Evolutionary conservation across 1,284 basidiomycete species (phyloP).

Genomic region (Boletus smithii): DNA sequence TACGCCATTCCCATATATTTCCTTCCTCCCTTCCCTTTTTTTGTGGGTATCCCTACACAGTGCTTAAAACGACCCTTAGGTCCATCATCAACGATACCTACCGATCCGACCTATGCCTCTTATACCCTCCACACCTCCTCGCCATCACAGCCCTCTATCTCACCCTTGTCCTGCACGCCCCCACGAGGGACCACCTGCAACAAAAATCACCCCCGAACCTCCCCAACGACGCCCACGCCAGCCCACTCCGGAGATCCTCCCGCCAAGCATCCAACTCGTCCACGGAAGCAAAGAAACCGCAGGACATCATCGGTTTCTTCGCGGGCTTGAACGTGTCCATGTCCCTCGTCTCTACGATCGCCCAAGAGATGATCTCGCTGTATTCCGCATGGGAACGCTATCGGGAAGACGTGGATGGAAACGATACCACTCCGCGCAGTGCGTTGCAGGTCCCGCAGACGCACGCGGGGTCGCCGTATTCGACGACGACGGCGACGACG

Average conservation of each 20-base stretch:
- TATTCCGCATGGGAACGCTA: conserved; percentile 87
- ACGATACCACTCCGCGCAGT: conserved; percentile 24
- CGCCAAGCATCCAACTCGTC: conserved; percentile 37
- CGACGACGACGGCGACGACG: conserved; percentile 10
- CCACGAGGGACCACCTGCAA: conserved; percentile 44
- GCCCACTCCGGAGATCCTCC: conserved; percentile 51
- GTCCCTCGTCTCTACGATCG: conserved; percentile 77
- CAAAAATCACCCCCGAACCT: conserved; percentile 27
- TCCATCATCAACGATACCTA: conserved; percentile 97
- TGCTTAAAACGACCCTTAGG: conserved; percentile 44
- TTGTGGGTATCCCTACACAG: background rate
- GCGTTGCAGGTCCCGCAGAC: conserved; percentile 9
- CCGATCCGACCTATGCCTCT: conserved; percentile 83
- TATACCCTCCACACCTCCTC: conserved; percentile 93
- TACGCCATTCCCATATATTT: conserved; percentile 23
- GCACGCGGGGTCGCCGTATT: conserved; percentile 19
- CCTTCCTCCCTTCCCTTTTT: too few relatives aligned
- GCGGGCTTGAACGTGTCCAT: conserved; percentile 84
- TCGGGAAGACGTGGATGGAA: conserved; percentile 51
- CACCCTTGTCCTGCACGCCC: conserved; percentile 66
- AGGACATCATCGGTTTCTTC: conserved; percentile 80
- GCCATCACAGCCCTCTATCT: conserved; percentile 90
- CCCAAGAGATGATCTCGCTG: conserved; percentile 87
- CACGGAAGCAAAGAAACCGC: conserved; percentile 42
- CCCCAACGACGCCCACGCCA: conserved; percentile 11